Evolutionary conservation across 192 early-diverging fungal species (phyloP).

Genomic region (Backusella macrospora): DNA sequence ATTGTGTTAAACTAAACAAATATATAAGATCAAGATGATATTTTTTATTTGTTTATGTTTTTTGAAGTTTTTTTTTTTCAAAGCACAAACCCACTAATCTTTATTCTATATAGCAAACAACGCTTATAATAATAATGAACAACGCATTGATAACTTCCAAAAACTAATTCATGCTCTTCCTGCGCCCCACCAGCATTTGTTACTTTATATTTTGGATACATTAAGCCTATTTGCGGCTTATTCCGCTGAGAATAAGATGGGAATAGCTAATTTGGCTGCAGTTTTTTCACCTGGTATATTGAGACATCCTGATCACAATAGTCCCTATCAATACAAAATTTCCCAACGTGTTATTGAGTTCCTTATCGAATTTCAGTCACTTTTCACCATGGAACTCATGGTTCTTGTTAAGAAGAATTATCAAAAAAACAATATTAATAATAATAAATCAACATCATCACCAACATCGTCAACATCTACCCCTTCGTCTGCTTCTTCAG

Average conservation of each 20-base stretch:
- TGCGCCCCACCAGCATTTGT: conserved; percentile 63
- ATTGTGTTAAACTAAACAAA: not conserved
- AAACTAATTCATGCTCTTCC: conserved; percentile 57
- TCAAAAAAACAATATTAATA: not conserved
- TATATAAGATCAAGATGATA: not conserved
- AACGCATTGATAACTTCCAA: conserved; percentile 56
- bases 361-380: conserved; percentile 64
- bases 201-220: conserved; percentile 73
- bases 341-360: conserved; percentile 77
- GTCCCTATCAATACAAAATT: conserved; percentile 75
- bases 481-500: conserved; percentile 4
- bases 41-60: not conserved
- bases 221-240: conserved; percentile 58
- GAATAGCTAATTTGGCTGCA: conserved; percentile 72
- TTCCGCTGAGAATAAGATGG: conserved; percentile 66
- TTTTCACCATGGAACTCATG: conserved; percentile 42
- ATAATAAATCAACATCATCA: not conserved
- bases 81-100: not conserved
- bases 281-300: conserved; percentile 78
- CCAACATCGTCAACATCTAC: not conserved
- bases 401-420: not conserved
- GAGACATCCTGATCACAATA: conserved; percentile 70
- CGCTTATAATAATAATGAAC: conserved; percentile 30
- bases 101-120: conserved; percentile 34
- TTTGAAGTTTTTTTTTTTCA: not conserved